phyloP scores from a whole-genome alignment of 345 rosid species.

The Eucalyptus regnans region DNA sequence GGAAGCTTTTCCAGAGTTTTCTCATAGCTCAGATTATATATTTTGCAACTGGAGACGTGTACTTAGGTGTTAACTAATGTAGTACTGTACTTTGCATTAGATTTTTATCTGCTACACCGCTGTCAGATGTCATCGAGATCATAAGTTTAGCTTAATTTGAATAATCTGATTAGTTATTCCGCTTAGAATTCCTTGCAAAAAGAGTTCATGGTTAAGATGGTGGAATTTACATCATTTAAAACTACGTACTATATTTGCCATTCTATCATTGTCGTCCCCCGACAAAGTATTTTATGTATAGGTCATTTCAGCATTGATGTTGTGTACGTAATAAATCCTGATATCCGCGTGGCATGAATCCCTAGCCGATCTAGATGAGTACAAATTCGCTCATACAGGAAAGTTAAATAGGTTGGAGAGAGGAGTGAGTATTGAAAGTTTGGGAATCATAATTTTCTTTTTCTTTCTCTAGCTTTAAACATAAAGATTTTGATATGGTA shows the following conservation, averaged over 20 bases:
- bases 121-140: neutral
- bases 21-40: neutral
- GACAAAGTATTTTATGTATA: neutral
- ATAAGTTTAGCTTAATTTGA: neutral
- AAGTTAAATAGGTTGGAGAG: neutral
- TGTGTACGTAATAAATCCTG: neutral
- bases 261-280: neutral
- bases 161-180: neutral
- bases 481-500: neutral
- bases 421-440: neutral
- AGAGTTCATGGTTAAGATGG: neutral
- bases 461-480: neutral
- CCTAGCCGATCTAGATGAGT: neutral
- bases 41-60: neutral
- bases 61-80: neutral
- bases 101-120: neutral
- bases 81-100: neutral
- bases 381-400: neutral
- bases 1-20: neutral
- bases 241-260: neutral
- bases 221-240: neutral
- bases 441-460: neutral
- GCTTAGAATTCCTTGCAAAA: neutral
- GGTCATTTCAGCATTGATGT: neutral
- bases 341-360: neutral